Evolutionary conservation across 2,329 filamentous ascomycete species (phyloP).

Genomic region (Neofusicoccum parvum): DNA sequence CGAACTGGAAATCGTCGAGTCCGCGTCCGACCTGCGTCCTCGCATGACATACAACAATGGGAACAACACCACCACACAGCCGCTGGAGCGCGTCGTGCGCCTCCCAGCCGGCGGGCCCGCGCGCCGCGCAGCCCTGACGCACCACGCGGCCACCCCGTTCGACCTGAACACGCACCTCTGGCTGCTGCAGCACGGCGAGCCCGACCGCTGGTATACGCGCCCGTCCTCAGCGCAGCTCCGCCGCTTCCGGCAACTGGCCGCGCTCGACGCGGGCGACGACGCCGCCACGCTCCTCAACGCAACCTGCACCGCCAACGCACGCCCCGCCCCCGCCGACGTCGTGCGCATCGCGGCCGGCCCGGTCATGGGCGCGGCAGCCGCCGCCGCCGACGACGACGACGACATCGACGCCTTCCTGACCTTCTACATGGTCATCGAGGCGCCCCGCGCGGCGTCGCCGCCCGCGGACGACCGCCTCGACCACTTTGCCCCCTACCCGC

Average conservation of each 20-base stretch:
- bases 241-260: background rate
- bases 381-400: background rate
- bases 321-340: too few relatives aligned
- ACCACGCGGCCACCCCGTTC: constrained; percentile 12
- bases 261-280: background rate
- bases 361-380: constrained; percentile 15
- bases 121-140: constrained; percentile 1
- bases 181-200: constrained; percentile 17
- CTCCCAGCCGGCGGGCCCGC: background rate
- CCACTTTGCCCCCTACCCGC: too few relatives aligned
- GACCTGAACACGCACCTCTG: constrained; percentile 13
- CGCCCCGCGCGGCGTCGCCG: background rate
- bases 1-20: background rate
- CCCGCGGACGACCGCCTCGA: background rate
- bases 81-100: constrained; percentile 12
- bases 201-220: constrained; percentile 11
- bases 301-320: too few relatives aligned
- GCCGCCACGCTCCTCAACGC: background rate
- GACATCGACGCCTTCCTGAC: background rate
- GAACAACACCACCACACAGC: background rate
- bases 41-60: background rate
- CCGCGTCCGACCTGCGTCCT: background rate
- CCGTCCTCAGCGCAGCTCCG: background rate
- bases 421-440: constrained; percentile 7
- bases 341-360: background rate